A percentile compares a stretch with the other conserved stretches of the same genome.
Evolutionary conservation across 108 stramenopile genomes (phyloP).

Genomic region (Fistulifera pelliculosa): DNA sequence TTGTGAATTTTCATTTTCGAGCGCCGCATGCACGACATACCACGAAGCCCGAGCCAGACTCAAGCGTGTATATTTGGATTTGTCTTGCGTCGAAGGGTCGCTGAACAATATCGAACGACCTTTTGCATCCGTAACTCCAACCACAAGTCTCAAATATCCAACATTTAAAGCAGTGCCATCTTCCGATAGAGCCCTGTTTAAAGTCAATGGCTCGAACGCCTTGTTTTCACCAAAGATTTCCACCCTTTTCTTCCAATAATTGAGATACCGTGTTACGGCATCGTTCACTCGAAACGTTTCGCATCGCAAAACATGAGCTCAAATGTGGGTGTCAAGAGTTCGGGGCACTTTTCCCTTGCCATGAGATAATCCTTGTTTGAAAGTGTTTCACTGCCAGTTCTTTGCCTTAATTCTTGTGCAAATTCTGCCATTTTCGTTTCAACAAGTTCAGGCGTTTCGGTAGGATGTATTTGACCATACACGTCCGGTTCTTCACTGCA

Average conservation of each 20-base stretch:
- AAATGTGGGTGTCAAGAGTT: slow-evolving; percentile 20
- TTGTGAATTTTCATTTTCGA: slow-evolving; percentile 32
- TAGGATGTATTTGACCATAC: slow-evolving; percentile 44
- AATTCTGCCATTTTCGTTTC: slow-evolving; percentile 19
- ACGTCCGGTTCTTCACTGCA: slow-evolving; percentile 1
- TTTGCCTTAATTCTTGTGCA: slow-evolving; percentile 17
- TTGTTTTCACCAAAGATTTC: slow-evolving; percentile 36
- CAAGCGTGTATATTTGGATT: slow-evolving; percentile 24
- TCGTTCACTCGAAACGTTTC: slow-evolving; percentile 34
- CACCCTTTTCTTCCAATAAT: slow-evolving; percentile 47
- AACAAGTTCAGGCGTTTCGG: slow-evolving; percentile 40
- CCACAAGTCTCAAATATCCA: slow-evolving; percentile 21
- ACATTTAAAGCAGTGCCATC: slow-evolving; percentile 19
- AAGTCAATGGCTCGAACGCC: slow-evolving; percentile 34
- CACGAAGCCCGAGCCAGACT: slow-evolving; percentile 36
- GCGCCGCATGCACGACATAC: slow-evolving; percentile 33
- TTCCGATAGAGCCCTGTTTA: slow-evolving; percentile 20
- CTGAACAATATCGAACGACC: slow-evolving; percentile 34
- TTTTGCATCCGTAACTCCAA: slow-evolving; percentile 13
- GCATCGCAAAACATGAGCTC: slow-evolving; percentile 52
- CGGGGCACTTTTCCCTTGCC: slow-evolving; percentile 34
- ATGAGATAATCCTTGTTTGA: slow-evolving; percentile 3
- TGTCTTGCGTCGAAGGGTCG: slow-evolving; percentile 36
- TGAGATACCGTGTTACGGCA: slow-evolving; percentile 29
- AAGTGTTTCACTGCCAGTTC: not conserved